Evolutionary conservation across 108 stramenopile genomes (phyloP), one percentile per base, ranked within the genome.

Genomic region (Fistulifera pelliculosa): DNA sequence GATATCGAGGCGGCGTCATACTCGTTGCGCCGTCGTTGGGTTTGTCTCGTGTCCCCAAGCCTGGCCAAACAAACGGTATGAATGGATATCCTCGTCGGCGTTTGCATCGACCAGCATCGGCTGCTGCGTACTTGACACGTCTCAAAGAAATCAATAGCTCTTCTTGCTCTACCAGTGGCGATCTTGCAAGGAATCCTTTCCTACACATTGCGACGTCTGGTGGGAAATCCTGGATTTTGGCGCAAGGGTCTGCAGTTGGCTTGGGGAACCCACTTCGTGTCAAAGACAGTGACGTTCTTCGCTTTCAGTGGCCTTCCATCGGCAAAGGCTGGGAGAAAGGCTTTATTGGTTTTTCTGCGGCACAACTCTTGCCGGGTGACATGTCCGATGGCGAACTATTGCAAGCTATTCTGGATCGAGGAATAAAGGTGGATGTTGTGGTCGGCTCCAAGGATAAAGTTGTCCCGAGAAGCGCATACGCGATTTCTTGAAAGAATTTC

Each of bases 221-320:
- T 89, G 0, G 75, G 85, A 59, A 61, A 44, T 56, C 62, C 47
- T 45, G 56, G 58, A 38, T 73, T 83, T 71, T 90, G 88, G 88
- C 63, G 52, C 28, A 70, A 66, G 13, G 84, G 80, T 2, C 52
- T 90, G 38, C 19, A 58, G 39, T 16, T 52, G 15, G 83, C 69
- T 24, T 90, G 84, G 84, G 88, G 82, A 69, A 86, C 54, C 65
- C 73, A 5, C 35, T 38, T 11, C 43, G 49, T n/a, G 48, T 87
- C 2, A 61, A 59, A 21, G 78, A 90, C 25, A 70, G 67, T 41
- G 82, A 86, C 57, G 82, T 76, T 12, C 56, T 90, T 17, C 74
- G 84, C 26, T 90, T 83, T 56, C 69, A 79, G 45, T 90, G 88
- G 88, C 88, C 84, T 3, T 72, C 88, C 10, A 81, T 90, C 62